Base-by-base conservation (phyloP, 345 rosid genomes). In the Cochlearia excelsa region DNA sequence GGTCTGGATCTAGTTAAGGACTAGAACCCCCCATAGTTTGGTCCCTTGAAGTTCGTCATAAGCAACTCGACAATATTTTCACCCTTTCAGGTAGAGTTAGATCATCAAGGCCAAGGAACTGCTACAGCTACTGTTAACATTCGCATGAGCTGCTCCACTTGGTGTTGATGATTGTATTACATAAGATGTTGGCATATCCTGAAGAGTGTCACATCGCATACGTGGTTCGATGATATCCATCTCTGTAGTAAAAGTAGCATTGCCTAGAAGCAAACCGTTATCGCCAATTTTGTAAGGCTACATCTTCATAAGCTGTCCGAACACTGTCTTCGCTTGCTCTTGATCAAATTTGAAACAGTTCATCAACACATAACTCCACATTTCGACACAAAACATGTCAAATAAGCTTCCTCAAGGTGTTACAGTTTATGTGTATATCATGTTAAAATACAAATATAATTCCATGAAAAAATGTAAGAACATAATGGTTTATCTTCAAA, bases 101-200 rank as follows among this genome's bases (percentile, higher is more conserved):
- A 54, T 78, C 84, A 47, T 84, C 83, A 41, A 16, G 63, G 74
- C 51, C 78, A 72, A 30, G 83, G 74, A 70, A 76, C 64, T 61
- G 74, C 72, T 54, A 69, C 85, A 40, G 76, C 69, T 26, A 73
- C 63, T 50, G 76, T n/a, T 16, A 41, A 79, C 75, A 38, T 68
- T 71, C 45, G 78, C 84, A 77, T 83, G 74, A 65, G 74, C 39
- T 29, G 73, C 47, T 46, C 60, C 57, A n/a, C 9, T 23, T 2
- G 81, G 57, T 42, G 84, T 67, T 52, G 68, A 26, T 7, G 83
- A 80, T 7, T 72, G 81, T 28, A 63, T 55, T 46, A 80, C 95
- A 39, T 92, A 76, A 73, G 77, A 73, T 64, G 82, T 84, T 33
- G 83, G 75, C 46, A 88, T 87, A 73, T 86, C 97, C 63, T 83